Base-by-base conservation (phyloP, 1,284 basidiomycete genomes). In the Fomitopsis schrenkii region DNA sequence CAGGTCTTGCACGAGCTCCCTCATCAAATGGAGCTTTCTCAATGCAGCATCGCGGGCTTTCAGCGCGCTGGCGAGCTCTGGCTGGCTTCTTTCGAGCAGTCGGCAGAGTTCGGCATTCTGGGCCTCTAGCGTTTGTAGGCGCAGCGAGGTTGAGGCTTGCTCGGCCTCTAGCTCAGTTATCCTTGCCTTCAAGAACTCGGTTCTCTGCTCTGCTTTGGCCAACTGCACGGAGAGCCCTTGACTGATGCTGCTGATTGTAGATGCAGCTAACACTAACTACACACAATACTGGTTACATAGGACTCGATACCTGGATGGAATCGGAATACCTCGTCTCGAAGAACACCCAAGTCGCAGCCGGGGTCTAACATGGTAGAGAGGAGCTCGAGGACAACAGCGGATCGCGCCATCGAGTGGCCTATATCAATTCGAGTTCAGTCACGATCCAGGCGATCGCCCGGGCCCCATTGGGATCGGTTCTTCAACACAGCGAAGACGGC, bases 31-130 rank as follows among this genome's bases (percentile, higher is more conserved):
- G 22, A 69, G 55, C 50, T 70, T 64, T n/a, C 60, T 60, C 42
- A 65, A n/a, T 1, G 66, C 61, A 7, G 57, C 60, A 53, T 71
- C 68, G 12, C 67, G 61, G 41, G 69, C 67, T 26, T 54, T 44
- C 30, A 62, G 53, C 12, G 67, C 45, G 22, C 55, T 55, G 7
- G 58, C 38, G n/a, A 60, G 48, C 30, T 66, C 66, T 30, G 63
- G 63, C 22, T 57, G 26, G 44, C 48, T 53, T 15, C 50, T 35
- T 15, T 66, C 65, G 9, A 70, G 50, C 54, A 55, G 36, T 14
- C 48, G 45, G 30, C 62, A 64, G 28, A 73, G 55, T 54, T 57
- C 62, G 1, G 53, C 55, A 52, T 70, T 71, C 63, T 70, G 67
- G 15, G 53, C 44, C 41, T 69, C 60, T 5, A 71, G 50, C 22